These are phyloP conservation scores for Syzygium malaccense DNA, from an alignment of 441 rosid genomes.

Conservation along the genomic window DNA sequence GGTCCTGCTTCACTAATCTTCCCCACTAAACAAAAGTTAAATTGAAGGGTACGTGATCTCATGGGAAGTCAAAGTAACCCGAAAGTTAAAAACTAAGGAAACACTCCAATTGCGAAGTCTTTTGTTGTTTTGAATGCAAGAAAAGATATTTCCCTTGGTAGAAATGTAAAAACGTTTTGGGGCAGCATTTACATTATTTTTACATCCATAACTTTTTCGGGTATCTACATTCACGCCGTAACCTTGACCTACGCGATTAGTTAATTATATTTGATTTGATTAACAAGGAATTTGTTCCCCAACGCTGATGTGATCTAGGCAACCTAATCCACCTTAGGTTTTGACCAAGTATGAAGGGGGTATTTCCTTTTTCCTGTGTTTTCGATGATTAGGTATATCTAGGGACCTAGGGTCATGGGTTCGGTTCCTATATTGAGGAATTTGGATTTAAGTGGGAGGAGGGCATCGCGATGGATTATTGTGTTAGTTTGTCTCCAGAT, in stretches of 20 bases:
- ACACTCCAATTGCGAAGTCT: neutral
- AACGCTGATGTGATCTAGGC: neutral
- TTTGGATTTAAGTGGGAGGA: rapidly evolving
- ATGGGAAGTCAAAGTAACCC: neutral
- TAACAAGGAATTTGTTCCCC: neutral
- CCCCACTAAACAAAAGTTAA: neutral
- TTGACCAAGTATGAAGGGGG: neutral
- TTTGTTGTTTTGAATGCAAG: neutral
- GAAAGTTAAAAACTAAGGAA: neutral
- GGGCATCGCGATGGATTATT: rapidly evolving
- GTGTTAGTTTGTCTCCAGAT: neutral
- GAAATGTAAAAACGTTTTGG: no score
- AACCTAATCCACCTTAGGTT: neutral
- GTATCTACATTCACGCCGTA: no score
- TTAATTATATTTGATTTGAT: neutral
- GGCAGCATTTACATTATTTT: no score
- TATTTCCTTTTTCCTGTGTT: neutral
- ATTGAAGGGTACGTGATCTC: neutral
- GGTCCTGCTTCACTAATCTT: neutral
- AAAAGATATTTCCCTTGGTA: neutral
- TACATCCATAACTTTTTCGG: no score
- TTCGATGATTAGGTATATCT: neutral
- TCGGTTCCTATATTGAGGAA: neutral
- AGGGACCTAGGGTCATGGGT: neutral
- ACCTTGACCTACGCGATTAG: no score